Evolutionary conservation across 2,329 filamentous ascomycete genomes (phyloP), one percentile per base, ranked within the genome.

Genomic region (Plenodomus tracheiphilus): DNA sequence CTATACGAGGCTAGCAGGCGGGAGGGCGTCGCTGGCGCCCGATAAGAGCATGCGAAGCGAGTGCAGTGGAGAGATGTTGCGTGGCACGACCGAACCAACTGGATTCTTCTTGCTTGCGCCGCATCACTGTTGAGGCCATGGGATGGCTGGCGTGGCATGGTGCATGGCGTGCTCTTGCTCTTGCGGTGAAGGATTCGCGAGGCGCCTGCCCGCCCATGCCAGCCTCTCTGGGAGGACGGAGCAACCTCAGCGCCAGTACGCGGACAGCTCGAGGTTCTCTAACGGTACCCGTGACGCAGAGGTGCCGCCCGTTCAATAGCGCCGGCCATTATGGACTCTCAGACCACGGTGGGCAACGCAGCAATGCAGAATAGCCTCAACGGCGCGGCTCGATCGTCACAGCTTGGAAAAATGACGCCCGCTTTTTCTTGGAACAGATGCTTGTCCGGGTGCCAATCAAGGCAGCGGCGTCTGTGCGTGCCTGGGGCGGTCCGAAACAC

Each of bases 381-480:
- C 45, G 39, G 51, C 28, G 49, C 49, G 49, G 49, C 39, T 41
- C 43, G 37, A 20, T 25, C 41, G 43, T 35, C 28, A 34, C 22
- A 43, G 41, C 43, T 55, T 40, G 49, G 46, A 48, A 44, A 35
- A n/a, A 20, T n/a, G 18, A 34, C 30, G 30, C 40, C 40, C 9
- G 28, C 4, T 32, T 41, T 52, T 51, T 47, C 55, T 58, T 58
- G 55, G 55, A 54, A 51, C 39, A 18, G 47, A 54, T 56, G 55
- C 55, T 58, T 56, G 55, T 54, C 43, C 46, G 30, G 36, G 30
- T 51, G 40, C 49, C 49, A 43, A 49, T 52, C 42, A 41, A 22
- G 43, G 32, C 25, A 16, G 25, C 42, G 37, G 36, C 30, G 52
- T 53, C 52, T 35, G 49, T 58, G 45, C 52, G 47, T 46, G 49